These are phyloP conservation scores for Saturnispora gosingensis DNA, from an alignment of 805 yeast species.

Conservation along the genomic window DNA sequence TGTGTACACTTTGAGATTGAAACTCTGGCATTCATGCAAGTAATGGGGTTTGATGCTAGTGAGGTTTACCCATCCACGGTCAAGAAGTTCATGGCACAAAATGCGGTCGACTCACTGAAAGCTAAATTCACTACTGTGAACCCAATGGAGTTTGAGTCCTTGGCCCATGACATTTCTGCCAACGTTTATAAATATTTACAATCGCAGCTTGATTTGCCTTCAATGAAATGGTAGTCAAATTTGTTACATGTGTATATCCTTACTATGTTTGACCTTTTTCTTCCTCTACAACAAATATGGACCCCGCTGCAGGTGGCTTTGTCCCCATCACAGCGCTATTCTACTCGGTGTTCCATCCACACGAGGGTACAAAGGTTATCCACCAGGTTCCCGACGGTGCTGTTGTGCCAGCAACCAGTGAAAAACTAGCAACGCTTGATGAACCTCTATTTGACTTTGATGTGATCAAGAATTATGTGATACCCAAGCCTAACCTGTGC, in stretches of 20 bases:
- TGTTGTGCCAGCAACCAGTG: conserved; percentile 32
- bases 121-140: neutral
- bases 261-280: neutral
- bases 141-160: neutral
- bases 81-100: conserved; percentile 2
- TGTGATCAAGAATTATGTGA: conserved; percentile 77
- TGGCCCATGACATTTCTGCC: neutral
- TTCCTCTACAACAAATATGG: conserved; percentile 15
- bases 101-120: neutral
- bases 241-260: neutral
- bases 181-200: neutral
- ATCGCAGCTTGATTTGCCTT: conserved; percentile 5
- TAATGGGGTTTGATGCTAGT: conserved; percentile 10
- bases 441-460: conserved; percentile 65
- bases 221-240: conserved; percentile 6
- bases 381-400: conserved; percentile 84
- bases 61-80: conserved; percentile 8
- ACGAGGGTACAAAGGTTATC: conserved; percentile 87
- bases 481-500: conserved; percentile 89
- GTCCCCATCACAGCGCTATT: conserved; percentile 84
- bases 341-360: conserved; percentile 89
- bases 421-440: conserved; percentile 22
- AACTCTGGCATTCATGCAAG: conserved; percentile 12
- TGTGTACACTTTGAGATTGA: conserved; percentile 15
- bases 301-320: conserved; percentile 43